Base-by-base conservation (phyloP, 116 monocot species). In the Zostera marina region DNA sequence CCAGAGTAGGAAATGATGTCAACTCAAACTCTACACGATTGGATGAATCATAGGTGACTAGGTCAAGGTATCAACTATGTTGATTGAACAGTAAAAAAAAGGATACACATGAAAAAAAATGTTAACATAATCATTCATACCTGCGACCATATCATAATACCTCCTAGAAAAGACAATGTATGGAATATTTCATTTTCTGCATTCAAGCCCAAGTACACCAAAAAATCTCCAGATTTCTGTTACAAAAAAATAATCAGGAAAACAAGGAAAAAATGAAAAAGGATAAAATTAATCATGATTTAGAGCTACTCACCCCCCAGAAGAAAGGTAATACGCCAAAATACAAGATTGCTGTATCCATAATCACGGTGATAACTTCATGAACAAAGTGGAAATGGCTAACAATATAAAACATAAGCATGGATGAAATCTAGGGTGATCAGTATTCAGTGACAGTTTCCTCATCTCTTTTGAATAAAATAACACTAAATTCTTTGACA, bases 131-230 rank as follows among this genome's bases (percentile, higher is more conserved):
- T 8, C 54, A 44, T 24, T n/a, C 70, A 63, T 60, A 96, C 96
- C 96, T 89, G 89, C 65, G 96, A 89, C 96, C 89, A 89, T 47
- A 96, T 70, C 80, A 85, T 82, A 57, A 72, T 48, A 63, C 85
- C 85, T 24, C 72, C 82, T 59, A 96, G 69, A 64, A 89, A 96
- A 0, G 82, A 77, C 49, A 96, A 76, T 8, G 89, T 96, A 53
- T 96, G 85, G 57, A 85, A 67, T 63, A 78, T 78, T 68, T 96
- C 96, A 76, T 81, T 96, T 7, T 85, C 96, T 32, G 74, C 61
- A 71, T 89, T 72, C 25, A 89, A 63, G 44, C 89, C 89, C 56
- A 76, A 17, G 52, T 66, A 59, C 47, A 54, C 64, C 22, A 76
- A 72, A 45, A 89, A 47, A 8, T 64, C 62, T 26, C 68, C 89